phyloP scores from a whole-genome alignment of 345 rosid genomes.

The Hypericum perforatum region DNA sequence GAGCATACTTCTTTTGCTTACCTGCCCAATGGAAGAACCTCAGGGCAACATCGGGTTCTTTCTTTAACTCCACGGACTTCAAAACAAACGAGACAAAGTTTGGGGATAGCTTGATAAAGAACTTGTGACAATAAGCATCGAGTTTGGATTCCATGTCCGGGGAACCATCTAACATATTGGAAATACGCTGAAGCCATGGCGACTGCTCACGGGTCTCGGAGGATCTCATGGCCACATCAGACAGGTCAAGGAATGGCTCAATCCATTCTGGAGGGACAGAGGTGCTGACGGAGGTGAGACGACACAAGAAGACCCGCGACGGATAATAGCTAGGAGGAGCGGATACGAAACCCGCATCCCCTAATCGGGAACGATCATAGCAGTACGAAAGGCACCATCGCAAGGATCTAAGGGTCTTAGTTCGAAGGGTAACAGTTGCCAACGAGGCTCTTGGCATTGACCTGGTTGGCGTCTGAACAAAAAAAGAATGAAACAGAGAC shows the following conservation, averaged over 20 bases:
- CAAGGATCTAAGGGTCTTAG: no score
- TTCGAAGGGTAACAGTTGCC: no score
- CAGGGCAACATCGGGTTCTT: conserved; percentile 36
- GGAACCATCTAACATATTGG: conserved; percentile 57
- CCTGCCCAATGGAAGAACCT: conserved; percentile 69
- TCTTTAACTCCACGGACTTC: conserved; percentile 36
- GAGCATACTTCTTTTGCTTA: conserved; percentile 60
- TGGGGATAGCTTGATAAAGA: conserved; percentile 56
- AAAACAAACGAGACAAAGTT: conserved; percentile 55
- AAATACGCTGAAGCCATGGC: conserved; percentile 64
- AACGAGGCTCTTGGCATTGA: no score
- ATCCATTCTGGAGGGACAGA: conserved; percentile 85
- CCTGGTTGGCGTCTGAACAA: no score
- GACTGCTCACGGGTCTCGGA: conserved; percentile 38
- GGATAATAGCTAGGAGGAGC: no score
- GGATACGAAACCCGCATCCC: no score
- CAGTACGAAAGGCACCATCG: no score
- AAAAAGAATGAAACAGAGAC: no score
- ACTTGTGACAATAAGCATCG: conserved; percentile 42
- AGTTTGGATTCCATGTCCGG: conserved; percentile 55
- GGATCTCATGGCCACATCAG: conserved; percentile 40
- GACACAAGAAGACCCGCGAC: no score
- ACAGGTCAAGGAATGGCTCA: conserved; percentile 65
- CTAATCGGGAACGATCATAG: no score
- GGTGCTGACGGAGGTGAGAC: conserved; percentile 21